A percentile compares a stretch with the other conserved stretches of the same genome.
Conservation (phyloP, 352 stramenopile species). For the Aphanomyces stellatus region DNA sequence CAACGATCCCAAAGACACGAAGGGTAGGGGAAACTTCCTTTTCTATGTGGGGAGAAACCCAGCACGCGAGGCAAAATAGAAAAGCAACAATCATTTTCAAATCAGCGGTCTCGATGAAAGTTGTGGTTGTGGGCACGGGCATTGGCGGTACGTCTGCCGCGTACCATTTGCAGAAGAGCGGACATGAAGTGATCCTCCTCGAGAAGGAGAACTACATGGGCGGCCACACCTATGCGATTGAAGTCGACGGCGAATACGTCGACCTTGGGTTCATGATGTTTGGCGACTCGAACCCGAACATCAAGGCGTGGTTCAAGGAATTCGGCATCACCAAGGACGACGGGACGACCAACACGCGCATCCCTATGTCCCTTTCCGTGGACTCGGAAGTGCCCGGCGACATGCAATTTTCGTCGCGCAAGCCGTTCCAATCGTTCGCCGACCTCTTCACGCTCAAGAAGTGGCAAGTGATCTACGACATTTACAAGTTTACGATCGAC, state of each 20-base stretch:
- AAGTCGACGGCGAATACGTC: conserved; percentile 77
- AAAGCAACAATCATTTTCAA: background rate
- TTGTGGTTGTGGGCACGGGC: conserved; percentile 74
- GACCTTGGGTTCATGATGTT: conserved; percentile 89
- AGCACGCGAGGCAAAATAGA: no score
- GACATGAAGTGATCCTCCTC: conserved; percentile 71
- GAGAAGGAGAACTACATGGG: conserved; percentile 75
- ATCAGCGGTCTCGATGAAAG: conserved; percentile 44
- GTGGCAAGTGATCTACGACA: conserved; percentile 80
- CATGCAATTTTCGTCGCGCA: conserved; percentile 79
- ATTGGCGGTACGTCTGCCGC: conserved; percentile 77
- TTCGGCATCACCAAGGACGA: conserved; percentile 78
- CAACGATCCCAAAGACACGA: background rate
- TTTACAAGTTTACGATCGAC: conserved; percentile 82
- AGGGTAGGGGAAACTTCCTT: background rate
- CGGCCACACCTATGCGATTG: conserved; percentile 80
- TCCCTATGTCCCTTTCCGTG: conserved; percentile 82
- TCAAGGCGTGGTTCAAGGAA: conserved; percentile 84
- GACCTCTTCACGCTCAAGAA: conserved; percentile 69
- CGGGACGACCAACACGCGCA: conserved; percentile 77
- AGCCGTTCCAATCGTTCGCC: conserved; percentile 52
- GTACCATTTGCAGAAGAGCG: conserved; percentile 77
- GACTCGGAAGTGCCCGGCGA: conserved; percentile 71
- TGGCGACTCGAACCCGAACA: conserved; percentile 85
- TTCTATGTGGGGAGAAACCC: background rate